A percentile compares a stretch with the other conserved stretches of the same genome.
Evolutionary conservation across 1,284 basidiomycete genomes (phyloP).

Genomic region (Marasmius fiardii): DNA sequence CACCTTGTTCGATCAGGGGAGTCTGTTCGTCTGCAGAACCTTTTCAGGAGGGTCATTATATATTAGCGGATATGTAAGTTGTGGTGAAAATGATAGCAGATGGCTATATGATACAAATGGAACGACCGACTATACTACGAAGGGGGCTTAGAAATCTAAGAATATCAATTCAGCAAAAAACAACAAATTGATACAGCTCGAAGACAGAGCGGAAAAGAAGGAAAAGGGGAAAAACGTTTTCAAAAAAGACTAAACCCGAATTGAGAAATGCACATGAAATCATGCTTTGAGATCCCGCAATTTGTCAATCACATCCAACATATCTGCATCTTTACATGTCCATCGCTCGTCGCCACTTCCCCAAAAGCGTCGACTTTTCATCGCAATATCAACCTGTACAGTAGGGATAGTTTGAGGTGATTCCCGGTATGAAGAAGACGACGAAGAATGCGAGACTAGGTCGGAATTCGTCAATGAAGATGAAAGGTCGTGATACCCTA

Average conservation of each 20-base stretch:
- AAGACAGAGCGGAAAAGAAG: neutral
- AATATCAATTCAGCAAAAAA: neutral
- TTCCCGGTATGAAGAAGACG: slow-evolving; percentile 4
- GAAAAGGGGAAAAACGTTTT: neutral
- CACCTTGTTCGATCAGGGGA: no score
- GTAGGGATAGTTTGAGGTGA: slow-evolving; percentile 10
- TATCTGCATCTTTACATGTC: slow-evolving; percentile 26
- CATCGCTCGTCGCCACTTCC: slow-evolving; percentile 24
- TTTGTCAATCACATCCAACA: slow-evolving; percentile 43
- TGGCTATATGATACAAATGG: neutral
- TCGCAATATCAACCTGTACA: slow-evolving; percentile 33
- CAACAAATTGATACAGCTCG: neutral
- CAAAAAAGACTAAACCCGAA: no score
- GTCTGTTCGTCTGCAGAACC: neutral
- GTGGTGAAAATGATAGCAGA: neutral
- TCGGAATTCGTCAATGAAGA: slow-evolving; percentile 18
- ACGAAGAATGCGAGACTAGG: neutral
- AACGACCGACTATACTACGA: neutral
- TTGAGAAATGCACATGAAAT: neutral
- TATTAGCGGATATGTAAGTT: neutral
- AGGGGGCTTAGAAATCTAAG: neutral
- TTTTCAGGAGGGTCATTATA: no score
- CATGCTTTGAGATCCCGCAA: slow-evolving; percentile 45
- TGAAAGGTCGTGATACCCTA: slow-evolving; percentile 45
- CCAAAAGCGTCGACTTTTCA: slow-evolving; percentile 39